phyloP scores from a whole-genome alignment of 2,329 filamentous ascomycete genomes.

The Paraphaeosphaeria minitans region DNA sequence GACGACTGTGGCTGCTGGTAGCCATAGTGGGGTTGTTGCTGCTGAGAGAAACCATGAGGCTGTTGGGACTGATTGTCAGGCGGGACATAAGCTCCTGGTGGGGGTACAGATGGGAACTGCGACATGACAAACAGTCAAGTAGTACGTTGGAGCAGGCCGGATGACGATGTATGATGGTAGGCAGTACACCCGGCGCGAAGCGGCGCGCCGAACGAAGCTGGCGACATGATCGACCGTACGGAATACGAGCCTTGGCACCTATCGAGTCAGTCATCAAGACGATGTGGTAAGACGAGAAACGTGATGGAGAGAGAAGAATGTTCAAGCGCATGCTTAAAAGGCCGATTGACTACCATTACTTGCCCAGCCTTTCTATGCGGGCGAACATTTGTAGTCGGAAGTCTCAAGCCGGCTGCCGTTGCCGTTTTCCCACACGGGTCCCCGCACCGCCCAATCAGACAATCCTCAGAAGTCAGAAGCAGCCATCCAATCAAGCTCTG shows the following conservation, averaged over 20 bases:
- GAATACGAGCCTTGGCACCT: conserved; percentile 12
- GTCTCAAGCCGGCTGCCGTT: background rate
- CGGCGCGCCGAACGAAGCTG: conserved; percentile 5
- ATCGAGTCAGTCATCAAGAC: background rate
- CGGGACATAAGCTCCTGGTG: conserved; percentile 35
- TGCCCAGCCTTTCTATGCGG: background rate
- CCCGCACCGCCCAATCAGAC: background rate
- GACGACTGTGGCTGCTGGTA: conserved; percentile 22
- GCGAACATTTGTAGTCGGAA: too few relatives aligned
- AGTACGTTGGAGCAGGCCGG: background rate
- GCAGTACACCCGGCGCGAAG: background rate
- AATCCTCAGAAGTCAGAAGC: background rate
- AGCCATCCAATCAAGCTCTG: background rate
- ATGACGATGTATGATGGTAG: background rate
- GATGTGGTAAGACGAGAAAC: background rate
- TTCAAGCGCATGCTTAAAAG: background rate
- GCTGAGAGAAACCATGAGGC: conserved; percentile 24
- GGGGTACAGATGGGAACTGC: conserved; percentile 37
- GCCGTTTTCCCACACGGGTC: background rate
- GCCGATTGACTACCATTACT: background rate
- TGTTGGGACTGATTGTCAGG: conserved; percentile 23
- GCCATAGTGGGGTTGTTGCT: conserved; percentile 25
- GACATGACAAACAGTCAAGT: conserved; percentile 29
- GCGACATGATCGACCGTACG: conserved; percentile 7
- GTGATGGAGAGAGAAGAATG: background rate